Conservation (phyloP, 164 flowering plant species). For the Umbilicus rupestris region DNA sequence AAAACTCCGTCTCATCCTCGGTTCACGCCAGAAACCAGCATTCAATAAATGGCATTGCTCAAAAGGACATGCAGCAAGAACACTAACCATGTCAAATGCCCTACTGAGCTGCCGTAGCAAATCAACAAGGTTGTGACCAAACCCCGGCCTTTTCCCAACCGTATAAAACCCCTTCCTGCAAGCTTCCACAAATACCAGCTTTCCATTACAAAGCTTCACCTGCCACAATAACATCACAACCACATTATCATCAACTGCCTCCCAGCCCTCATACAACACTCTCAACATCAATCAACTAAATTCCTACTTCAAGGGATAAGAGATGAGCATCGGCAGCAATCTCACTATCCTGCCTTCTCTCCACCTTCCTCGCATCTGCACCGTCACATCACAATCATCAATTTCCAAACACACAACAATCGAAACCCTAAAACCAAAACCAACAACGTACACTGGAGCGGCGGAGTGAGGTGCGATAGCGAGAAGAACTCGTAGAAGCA, state of each 20-base stretch:
- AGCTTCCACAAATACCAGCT: slow-evolving; percentile 61
- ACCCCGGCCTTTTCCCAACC: slow-evolving; percentile 62
- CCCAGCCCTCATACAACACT: not conserved
- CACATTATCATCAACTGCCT: not conserved
- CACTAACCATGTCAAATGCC: slow-evolving; percentile 52
- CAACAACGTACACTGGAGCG: slow-evolving; percentile 59
- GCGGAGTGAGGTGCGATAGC: slow-evolving; percentile 85
- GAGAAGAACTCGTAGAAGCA: slow-evolving; percentile 95
- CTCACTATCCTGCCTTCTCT: slow-evolving; percentile 40
- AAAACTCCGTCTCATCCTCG: not conserved
- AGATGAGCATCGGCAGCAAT: slow-evolving; percentile 43
- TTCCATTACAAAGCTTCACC: slow-evolving; percentile 97
- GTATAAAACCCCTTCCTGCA: slow-evolving; percentile 71
- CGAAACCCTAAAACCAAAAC: slow-evolving; percentile 11
- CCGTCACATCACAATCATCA: not conserved
- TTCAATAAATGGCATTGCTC: not conserved
- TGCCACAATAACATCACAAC: slow-evolving; percentile 18
- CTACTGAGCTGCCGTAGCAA: slow-evolving; percentile 79
- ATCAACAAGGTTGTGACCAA: slow-evolving; percentile 83
- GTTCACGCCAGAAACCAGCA: not conserved
- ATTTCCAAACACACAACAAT: not conserved
- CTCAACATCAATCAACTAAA: not conserved
- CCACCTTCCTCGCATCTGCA: slow-evolving; percentile 24
- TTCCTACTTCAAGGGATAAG: slow-evolving; percentile 68
- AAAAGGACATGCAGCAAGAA: slow-evolving; percentile 20